These are phyloP conservation scores for Xerocomus brunneocitrinus DNA, from an alignment of 768 basidiomycete species.

Conservation along the genomic window DNA sequence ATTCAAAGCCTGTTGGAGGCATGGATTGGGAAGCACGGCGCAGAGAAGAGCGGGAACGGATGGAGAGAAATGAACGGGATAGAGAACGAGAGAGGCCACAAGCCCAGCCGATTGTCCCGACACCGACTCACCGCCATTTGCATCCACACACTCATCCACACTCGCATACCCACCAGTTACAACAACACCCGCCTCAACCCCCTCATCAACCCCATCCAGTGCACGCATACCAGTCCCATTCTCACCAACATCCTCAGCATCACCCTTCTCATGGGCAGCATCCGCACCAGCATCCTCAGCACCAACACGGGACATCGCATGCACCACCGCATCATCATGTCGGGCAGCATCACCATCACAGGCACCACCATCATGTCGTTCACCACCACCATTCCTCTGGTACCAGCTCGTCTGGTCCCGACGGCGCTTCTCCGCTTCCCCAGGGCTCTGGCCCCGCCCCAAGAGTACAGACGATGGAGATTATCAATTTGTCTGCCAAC, in stretches of 20 bases:
- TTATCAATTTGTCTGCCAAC: conserved; percentile 44
- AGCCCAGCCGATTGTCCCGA: conserved; percentile 19
- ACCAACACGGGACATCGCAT: conserved; percentile 27
- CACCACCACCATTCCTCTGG: conserved; percentile 49
- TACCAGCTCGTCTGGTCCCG: conserved; percentile 22
- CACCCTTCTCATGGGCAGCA: conserved; percentile 26
- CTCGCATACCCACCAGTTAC: conserved; percentile 32
- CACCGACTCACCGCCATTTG: conserved; percentile 27
- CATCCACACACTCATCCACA: conserved; percentile 33
- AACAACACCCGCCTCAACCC: conserved; percentile 21
- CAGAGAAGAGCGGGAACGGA: conserved; percentile 33
- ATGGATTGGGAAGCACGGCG: conserved; percentile 31
- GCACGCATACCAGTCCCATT: conserved; percentile 28
- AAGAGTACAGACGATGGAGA: conserved; percentile 43
- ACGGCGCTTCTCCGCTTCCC: conserved; percentile 32
- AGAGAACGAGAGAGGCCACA: conserved; percentile 31
- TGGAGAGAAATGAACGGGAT: conserved; percentile 23
- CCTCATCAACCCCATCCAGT: conserved; percentile 25
- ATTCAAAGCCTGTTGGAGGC: conserved; percentile 31
- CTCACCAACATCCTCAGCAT: conserved; percentile 33
- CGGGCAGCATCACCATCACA: conserved; percentile 49
- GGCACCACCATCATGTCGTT: conserved; percentile 37
- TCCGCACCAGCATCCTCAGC: conserved; percentile 32
- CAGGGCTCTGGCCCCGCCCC: conserved; percentile 33
- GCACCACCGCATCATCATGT: conserved; percentile 42